These are phyloP conservation scores for Phyllosticta ampelicida DNA, from an alignment of 2,329 filamentous ascomycete species.

Conservation along the genomic window DNA sequence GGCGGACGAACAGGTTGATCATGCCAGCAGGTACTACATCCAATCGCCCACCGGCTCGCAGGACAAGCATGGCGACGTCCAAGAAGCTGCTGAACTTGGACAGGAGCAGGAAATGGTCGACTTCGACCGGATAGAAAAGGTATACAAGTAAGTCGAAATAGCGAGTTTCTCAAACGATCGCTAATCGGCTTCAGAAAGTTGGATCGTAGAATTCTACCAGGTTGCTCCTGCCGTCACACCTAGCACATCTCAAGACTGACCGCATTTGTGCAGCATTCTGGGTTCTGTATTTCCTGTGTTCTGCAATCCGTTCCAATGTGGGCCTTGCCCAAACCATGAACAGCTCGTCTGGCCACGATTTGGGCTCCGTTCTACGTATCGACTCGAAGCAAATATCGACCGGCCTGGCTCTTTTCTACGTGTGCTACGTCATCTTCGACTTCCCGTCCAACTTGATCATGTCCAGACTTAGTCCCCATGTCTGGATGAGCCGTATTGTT, in stretches of 20 bases:
- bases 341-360: slow-evolving; percentile 54
- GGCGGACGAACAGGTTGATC: slow-evolving; percentile 2
- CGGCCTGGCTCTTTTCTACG: slow-evolving; percentile 79
- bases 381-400: slow-evolving; percentile 70
- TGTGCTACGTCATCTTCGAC: slow-evolving; percentile 84
- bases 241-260: neutral
- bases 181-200: slow-evolving; percentile 37
- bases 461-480: slow-evolving; percentile 70
- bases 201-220: slow-evolving; percentile 47
- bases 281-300: slow-evolving; percentile 84
- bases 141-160: slow-evolving; percentile 24
- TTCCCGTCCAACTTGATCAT: slow-evolving; percentile 81
- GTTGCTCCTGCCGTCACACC: slow-evolving; percentile 15
- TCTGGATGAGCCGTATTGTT: slow-evolving; percentile 90
- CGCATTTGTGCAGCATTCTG: slow-evolving; percentile 54
- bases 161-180: neutral
- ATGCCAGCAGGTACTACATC: neutral
- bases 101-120: slow-evolving; percentile 18
- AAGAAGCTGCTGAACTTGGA: slow-evolving; percentile 25
- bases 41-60: slow-evolving; percentile 9
- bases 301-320: slow-evolving; percentile 83
- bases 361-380: slow-evolving; percentile 59
- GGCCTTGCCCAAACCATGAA: slow-evolving; percentile 96
- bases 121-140: slow-evolving; percentile 26
- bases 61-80: slow-evolving; percentile 18